Evolutionary conservation across 495 filamentous ascomycete genomes (phyloP).

Genomic region (Oidiodendron maius): DNA sequence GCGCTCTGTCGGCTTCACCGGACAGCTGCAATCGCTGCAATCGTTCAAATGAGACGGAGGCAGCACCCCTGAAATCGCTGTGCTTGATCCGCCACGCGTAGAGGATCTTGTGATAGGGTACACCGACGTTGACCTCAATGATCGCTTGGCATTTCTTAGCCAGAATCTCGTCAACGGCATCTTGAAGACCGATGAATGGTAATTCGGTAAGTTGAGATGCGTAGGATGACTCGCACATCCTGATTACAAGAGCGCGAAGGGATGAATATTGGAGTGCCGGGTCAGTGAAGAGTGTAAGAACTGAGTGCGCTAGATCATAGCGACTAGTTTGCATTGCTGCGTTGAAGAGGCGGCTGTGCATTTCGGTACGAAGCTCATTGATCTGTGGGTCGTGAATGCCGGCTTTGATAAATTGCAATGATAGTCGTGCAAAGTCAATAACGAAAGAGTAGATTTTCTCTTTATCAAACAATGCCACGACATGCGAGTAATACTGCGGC

Average conservation of each 20-base stretch:
- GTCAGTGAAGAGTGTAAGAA: constrained; percentile 66
- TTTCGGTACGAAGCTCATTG: constrained; percentile 44
- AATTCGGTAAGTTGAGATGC: constrained; percentile 65
- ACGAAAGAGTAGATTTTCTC: constrained; percentile 69
- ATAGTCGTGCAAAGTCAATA: constrained; percentile 75
- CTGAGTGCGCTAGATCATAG: constrained; percentile 77
- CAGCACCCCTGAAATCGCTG: constrained; percentile 83
- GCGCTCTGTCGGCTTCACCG: constrained; percentile 32
- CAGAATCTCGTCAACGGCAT: constrained; percentile 72
- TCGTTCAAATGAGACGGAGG: constrained; percentile 65
- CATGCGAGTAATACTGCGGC: constrained; percentile 79
- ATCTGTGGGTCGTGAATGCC: constrained; percentile 17
- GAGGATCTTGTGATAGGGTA: constrained; percentile 74
- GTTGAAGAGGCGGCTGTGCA: constrained; percentile 78
- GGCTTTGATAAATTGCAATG: constrained; percentile 55
- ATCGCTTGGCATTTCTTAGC: constrained; percentile 53
- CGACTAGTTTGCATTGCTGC: constrained; percentile 69
- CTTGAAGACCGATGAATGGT: constrained; percentile 69
- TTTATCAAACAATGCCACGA: constrained; percentile 75
- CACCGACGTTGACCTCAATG: constrained; percentile 49
- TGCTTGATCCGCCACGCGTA: constrained; percentile 83
- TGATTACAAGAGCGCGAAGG: constrained; percentile 59
- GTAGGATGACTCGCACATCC: constrained; percentile 62
- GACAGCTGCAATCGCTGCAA: constrained; percentile 57
- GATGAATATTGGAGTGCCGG: constrained; percentile 57